Conservation (phyloP, 306 rosid genomes). For the Betula pendula region DNA sequence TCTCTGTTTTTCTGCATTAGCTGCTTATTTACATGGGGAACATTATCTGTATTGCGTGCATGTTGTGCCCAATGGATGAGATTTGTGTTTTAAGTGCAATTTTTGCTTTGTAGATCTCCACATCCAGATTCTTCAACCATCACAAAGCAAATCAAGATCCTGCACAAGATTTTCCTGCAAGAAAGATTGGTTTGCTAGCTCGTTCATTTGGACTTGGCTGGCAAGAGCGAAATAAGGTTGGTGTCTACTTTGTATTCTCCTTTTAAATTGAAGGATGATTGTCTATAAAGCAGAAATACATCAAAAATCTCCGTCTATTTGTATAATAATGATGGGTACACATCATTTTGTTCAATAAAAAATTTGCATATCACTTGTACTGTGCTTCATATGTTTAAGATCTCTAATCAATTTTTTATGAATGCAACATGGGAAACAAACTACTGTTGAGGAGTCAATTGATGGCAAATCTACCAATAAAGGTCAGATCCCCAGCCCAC, state of each 20-base stretch:
- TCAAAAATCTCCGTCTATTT: background rate
- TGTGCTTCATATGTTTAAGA: constrained; percentile 13
- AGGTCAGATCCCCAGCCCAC: constrained; percentile 40
- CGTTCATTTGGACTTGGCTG: constrained; percentile 97
- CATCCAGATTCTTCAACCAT: constrained; percentile 50
- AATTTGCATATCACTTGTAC: background rate
- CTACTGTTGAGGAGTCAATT: constrained; percentile 46
- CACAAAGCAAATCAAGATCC: constrained; percentile 62
- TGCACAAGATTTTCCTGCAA: constrained; percentile 56
- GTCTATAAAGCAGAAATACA: no score
- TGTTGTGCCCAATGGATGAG: constrained; percentile 1
- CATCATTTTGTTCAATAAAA: background rate
- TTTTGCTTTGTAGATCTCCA: constrained; percentile 55
- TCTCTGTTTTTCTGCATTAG: background rate
- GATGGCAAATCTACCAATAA: constrained; percentile 43
- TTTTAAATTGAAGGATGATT: background rate
- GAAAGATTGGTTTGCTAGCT: constrained; percentile 73
- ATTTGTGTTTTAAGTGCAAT: constrained; percentile 27
- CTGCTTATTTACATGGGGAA: background rate
- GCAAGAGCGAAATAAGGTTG: constrained; percentile 92
- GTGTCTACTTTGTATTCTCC: constrained; percentile 21
- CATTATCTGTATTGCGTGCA: constrained; percentile 15
- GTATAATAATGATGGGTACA: background rate
- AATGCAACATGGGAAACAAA: constrained; percentile 63
- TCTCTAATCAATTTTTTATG: constrained; percentile 22